Conservation (phyloP, 306 rosid genomes). For the Quercus robur region DNA sequence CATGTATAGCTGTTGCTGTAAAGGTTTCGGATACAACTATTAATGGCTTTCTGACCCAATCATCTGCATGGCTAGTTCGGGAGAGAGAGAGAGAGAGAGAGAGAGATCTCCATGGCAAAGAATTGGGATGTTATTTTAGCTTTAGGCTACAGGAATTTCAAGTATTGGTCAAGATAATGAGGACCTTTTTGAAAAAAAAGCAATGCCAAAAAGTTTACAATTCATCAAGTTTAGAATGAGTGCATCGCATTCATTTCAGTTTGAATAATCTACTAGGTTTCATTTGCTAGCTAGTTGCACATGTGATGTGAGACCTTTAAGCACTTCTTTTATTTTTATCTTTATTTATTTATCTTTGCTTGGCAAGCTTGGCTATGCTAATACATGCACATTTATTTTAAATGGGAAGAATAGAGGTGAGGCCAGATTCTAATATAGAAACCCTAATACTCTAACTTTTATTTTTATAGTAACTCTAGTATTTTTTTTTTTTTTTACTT, state of each 20-base stretch:
- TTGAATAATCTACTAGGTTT: constrained; percentile 21
- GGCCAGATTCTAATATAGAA: too few relatives aligned
- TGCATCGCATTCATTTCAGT: constrained; percentile 17
- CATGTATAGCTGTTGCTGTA: background rate
- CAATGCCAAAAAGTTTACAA: constrained; percentile 21
- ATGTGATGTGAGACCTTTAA: constrained; percentile 27
- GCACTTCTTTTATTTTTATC: constrained; percentile 5
- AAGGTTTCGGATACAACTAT: background rate
- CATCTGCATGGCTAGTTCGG: background rate
- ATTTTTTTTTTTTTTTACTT: too few relatives aligned
- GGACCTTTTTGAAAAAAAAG: constrained; percentile 36
- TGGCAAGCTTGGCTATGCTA: background rate
- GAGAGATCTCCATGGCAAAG: background rate
- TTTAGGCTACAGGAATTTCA: constrained; percentile 12
- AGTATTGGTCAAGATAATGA: constrained; percentile 31
- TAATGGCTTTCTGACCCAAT: background rate
- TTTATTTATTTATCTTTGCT: background rate
- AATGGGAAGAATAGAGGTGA: too few relatives aligned
- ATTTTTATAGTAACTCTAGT: too few relatives aligned
- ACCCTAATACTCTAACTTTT: too few relatives aligned
- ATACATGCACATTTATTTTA: too few relatives aligned
- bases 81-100: background rate
- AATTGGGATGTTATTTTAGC: background rate
- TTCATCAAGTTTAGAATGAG: constrained; percentile 32
- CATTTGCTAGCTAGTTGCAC: constrained; percentile 26